phyloP scores from a whole-genome alignment of 2,329 filamentous ascomycete species.

The Botrytis paeoniae region DNA sequence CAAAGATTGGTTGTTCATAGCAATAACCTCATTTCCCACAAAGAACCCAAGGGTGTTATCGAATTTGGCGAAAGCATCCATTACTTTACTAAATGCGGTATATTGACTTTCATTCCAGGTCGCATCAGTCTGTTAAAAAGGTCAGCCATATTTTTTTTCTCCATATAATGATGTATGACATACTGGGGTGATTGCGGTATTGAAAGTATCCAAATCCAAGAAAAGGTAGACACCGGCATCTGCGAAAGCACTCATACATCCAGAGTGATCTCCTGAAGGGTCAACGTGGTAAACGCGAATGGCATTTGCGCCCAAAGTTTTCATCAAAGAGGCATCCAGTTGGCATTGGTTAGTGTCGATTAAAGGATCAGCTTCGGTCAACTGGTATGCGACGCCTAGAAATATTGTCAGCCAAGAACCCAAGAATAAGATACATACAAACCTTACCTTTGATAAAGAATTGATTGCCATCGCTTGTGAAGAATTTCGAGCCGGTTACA shows the following conservation, averaged over 20 bases:
- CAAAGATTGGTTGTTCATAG: conserved; percentile 52
- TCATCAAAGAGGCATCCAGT: conserved; percentile 74
- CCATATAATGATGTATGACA: conserved; percentile 25
- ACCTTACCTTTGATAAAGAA: conserved; percentile 76
- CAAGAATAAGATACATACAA: neutral
- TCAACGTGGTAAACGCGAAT: conserved; percentile 91
- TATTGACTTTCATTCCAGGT: conserved; percentile 73
- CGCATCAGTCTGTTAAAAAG: conserved; percentile 48
- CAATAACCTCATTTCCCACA: conserved; percentile 85
- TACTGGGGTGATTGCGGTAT: conserved; percentile 64
- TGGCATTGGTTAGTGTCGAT: conserved; percentile 72
- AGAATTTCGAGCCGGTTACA: conserved; percentile 76
- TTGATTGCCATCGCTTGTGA: conserved; percentile 74
- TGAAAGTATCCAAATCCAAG: conserved; percentile 76
- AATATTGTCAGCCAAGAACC: conserved; percentile 23
- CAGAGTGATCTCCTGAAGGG: conserved; percentile 64
- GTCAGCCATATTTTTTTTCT: conserved; percentile 16
- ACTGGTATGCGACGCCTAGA: conserved; percentile 70
- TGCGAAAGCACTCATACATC: conserved; percentile 77
- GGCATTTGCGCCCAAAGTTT: conserved; percentile 74
- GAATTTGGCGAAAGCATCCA: conserved; percentile 47
- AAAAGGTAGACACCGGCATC: conserved; percentile 81
- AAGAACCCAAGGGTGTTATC: conserved; percentile 83
- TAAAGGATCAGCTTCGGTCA: conserved; percentile 67
- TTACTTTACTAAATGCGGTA: conserved; percentile 43